phyloP scores from a whole-genome alignment of 148 eudicot genomes.

The Diospyros kaki region DNA sequence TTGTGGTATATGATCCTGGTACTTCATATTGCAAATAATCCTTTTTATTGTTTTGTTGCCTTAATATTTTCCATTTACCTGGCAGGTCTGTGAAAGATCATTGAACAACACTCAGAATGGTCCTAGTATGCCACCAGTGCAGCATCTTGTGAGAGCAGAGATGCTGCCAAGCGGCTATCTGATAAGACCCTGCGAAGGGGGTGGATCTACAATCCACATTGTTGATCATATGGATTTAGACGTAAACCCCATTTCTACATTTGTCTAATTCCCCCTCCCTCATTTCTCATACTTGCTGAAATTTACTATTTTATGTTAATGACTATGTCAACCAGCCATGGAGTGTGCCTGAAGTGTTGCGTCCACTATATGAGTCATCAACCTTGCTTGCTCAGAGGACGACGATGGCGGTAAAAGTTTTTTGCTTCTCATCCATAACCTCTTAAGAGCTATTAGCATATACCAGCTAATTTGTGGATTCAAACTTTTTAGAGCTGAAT shows the following conservation, averaged over 20 bases:
- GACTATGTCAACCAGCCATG: slow-evolving; percentile 48
- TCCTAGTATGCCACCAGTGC: slow-evolving; percentile 78
- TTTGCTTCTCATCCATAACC: not conserved
- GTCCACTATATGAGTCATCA: slow-evolving; percentile 88
- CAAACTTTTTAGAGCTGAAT: not conserved
- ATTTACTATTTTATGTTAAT: not conserved
- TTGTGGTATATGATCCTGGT: slow-evolving; percentile 55
- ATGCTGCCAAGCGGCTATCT: slow-evolving; percentile 83
- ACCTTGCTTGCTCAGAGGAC: slow-evolving; percentile 80
- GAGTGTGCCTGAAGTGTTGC: slow-evolving; percentile 94
- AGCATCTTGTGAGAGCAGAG: slow-evolving; percentile 80
- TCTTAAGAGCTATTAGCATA: not conserved
- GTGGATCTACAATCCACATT: slow-evolving; percentile 84
- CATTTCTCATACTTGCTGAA: not conserved
- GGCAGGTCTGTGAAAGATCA: slow-evolving; percentile 80
- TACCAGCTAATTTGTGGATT: not conserved
- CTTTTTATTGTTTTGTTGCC: not conserved
- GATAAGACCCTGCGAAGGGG: slow-evolving; percentile 92
- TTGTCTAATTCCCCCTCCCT: not conserved
- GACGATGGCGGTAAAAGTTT: slow-evolving; percentile 70
- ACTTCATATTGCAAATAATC: not conserved
- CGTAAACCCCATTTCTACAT: slow-evolving; percentile 25
- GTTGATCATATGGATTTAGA: slow-evolving; percentile 91
- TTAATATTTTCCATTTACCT: not conserved
- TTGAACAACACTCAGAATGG: slow-evolving; percentile 90